Evolutionary conservation across 768 basidiomycete species (phyloP).

Genomic region (Xerocomus spinulosus): DNA sequence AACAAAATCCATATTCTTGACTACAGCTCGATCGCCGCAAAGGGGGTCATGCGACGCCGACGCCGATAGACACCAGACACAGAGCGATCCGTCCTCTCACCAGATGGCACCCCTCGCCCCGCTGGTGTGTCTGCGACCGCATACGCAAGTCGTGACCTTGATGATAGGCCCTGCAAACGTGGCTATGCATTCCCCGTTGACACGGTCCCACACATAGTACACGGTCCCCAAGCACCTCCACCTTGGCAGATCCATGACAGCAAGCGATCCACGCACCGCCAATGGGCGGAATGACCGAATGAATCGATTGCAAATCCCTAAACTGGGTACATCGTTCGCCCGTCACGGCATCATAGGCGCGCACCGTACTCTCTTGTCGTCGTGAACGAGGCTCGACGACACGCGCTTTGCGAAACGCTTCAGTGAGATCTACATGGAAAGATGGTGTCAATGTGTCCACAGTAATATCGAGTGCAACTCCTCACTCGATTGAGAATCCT

Average conservation of each 20-base stretch:
- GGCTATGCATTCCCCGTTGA: constrained; percentile 9
- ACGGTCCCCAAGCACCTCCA: constrained; percentile 8
- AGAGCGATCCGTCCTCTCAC: neutral
- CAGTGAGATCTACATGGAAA: too few species aligned
- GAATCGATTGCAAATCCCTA: constrained; percentile 5
- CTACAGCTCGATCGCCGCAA: neutral
- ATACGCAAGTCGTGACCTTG: constrained; percentile 16
- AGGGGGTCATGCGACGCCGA: constrained; percentile 10
- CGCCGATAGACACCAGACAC: constrained; percentile 13
- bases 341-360: constrained; percentile 4
- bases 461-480: too few species aligned
- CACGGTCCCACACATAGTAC: constrained; percentile 17
- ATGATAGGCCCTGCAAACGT: neutral
- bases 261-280: constrained; percentile 4
- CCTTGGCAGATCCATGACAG: constrained; percentile 1
- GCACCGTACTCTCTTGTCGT: neutral
- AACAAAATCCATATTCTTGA: constrained; percentile 1
- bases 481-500: too few species aligned
- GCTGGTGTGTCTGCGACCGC: neutral
- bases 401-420: too few species aligned
- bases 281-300: neutral
- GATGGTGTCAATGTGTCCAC: too few species aligned
- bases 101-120: constrained; percentile 2
- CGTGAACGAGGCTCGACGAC: neutral
- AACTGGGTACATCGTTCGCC: neutral